Evolutionary conservation across 2,329 filamentous ascomycete species (phyloP).

Genomic region (Thelonectria blattea): DNA sequence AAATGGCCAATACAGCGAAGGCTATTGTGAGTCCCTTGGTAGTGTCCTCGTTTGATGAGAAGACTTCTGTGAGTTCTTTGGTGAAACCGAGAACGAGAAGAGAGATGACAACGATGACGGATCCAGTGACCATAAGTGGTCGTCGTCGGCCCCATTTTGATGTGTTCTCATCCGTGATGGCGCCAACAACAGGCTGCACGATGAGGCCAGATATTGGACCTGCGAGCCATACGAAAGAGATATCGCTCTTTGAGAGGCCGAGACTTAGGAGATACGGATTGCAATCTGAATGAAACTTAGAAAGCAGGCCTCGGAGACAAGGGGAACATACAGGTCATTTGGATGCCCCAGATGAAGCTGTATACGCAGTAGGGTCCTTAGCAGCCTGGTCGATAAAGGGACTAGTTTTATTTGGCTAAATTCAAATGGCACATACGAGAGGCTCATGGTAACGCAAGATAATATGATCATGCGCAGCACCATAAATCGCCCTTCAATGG

Average conservation of each 20-base stretch:
- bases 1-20: slow-evolving; percentile 82
- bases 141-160: slow-evolving; percentile 87
- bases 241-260: slow-evolving; percentile 87
- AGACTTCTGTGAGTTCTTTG: slow-evolving; percentile 75
- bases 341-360: slow-evolving; percentile 92
- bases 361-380: not conserved
- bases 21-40: slow-evolving; percentile 67
- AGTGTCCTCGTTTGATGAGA: slow-evolving; percentile 68
- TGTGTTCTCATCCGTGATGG: slow-evolving; percentile 83
- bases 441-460: not conserved
- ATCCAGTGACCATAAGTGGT: slow-evolving; percentile 85
- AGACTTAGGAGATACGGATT: slow-evolving; percentile 94
- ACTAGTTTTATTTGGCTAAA: not conserved
- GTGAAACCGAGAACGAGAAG: slow-evolving; percentile 87
- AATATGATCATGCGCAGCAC: not conserved
- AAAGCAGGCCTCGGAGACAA: not conserved
- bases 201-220: slow-evolving; percentile 92
- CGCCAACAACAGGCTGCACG: slow-evolving; percentile 91
- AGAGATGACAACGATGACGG: slow-evolving; percentile 76
- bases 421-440: not conserved
- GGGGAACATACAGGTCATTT: slow-evolving; percentile 83
- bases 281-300: slow-evolving; percentile 66
- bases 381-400: not conserved
- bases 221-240: slow-evolving; percentile 93
- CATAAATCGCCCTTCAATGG: not conserved